Evolutionary conservation across 2,329 filamentous ascomycete species (phyloP).

Genomic region (Cercospora brassicicola): DNA sequence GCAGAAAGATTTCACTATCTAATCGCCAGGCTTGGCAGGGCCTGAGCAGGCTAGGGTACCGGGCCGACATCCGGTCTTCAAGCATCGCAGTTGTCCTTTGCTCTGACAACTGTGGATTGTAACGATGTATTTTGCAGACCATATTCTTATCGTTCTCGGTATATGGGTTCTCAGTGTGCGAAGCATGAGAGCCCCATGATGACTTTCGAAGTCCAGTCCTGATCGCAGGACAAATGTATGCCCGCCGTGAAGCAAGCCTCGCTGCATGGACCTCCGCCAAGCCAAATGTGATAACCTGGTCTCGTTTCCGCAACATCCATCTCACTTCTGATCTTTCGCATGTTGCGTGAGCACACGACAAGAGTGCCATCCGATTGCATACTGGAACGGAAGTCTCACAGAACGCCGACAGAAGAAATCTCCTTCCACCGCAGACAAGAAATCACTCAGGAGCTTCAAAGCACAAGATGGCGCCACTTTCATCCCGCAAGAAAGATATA

Average conservation of each 20-base stretch:
- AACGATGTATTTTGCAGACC: background rate
- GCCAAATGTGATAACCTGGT: background rate
- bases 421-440: background rate
- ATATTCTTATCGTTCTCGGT: background rate
- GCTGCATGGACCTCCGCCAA: constrained; percentile 1
- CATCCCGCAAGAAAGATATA: constrained; percentile 47
- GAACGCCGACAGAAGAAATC: too few relatives aligned
- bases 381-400: background rate
- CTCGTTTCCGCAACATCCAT: background rate
- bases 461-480: constrained; percentile 28
- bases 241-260: background rate
- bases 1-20: constrained; percentile 9
- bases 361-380: background rate
- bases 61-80: background rate
- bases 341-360: background rate
- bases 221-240: background rate
- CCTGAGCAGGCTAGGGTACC: background rate
- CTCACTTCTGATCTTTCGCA: background rate
- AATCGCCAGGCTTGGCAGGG: background rate
- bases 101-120: background rate
- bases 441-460: background rate
- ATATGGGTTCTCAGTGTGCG: background rate
- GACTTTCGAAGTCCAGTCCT: background rate
- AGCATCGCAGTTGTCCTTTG: background rate
- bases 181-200: background rate